These are phyloP conservation scores for Spathaspora girioi DNA, from an alignment of 805 yeast species.

Conservation along the genomic window DNA sequence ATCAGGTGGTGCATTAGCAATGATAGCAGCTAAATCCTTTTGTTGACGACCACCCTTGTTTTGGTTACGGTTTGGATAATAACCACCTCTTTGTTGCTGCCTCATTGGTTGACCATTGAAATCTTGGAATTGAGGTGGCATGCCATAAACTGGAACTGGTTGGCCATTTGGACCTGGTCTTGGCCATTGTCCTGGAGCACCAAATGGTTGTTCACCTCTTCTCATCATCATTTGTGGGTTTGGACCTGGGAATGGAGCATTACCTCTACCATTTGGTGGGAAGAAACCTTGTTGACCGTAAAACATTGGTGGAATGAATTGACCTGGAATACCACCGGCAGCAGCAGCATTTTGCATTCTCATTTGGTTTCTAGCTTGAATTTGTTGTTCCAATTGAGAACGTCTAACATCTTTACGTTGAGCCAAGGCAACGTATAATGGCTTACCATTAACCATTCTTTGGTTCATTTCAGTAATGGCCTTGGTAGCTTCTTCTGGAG, in stretches of 20 bases:
- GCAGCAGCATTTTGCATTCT: conserved; percentile 97
- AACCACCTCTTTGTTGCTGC: conserved; percentile 61
- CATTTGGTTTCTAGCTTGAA: conserved; percentile 96
- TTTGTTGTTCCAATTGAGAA: conserved; percentile 94
- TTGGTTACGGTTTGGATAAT: conserved; percentile 46
- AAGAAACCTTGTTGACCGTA: conserved; percentile 82
- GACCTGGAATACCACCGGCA: conserved; percentile 80
- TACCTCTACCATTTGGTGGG: conserved; percentile 80
- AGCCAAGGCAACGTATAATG: conserved; percentile 96
- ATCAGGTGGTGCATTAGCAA: conserved; percentile 70
- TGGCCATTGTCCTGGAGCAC: conserved; percentile 49
- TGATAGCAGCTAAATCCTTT: conserved; percentile 57
- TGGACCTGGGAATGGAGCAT: conserved; percentile 71
- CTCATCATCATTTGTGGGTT: conserved; percentile 78
- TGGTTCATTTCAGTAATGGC: conserved; percentile 99
- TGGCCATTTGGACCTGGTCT: conserved; percentile 80
- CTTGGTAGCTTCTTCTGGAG: conserved; percentile 98
- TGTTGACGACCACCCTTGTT: conserved; percentile 39
- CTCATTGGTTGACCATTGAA: conserved; percentile 36
- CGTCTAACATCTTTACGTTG: conserved; percentile 98
- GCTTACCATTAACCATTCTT: conserved; percentile 91
- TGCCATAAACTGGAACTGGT: conserved; percentile 78
- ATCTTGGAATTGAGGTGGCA: conserved; percentile 54
- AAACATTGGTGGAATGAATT: conserved; percentile 82
- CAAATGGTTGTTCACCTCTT: conserved; percentile 49